Percentiles rank a stretch among this genome's conserved stretches.
Conservation (phyloP, 164 flowering plant genomes). For the Magnolia officinalis region DNA sequence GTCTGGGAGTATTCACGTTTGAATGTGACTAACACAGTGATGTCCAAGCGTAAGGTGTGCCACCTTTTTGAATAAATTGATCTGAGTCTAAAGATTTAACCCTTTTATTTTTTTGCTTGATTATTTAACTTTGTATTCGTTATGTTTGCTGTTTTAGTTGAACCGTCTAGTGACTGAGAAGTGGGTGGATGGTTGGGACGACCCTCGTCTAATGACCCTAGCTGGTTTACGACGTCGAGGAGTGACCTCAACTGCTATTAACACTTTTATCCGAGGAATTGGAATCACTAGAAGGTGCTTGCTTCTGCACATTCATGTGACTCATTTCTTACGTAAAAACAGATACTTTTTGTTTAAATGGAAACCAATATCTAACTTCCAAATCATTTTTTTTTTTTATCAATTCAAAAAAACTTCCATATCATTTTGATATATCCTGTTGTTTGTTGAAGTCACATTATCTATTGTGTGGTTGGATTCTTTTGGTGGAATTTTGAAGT, state of each 20-base stretch:
- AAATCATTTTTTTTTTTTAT: no score
- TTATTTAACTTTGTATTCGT: background rate
- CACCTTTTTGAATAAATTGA: background rate
- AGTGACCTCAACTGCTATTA: constrained; percentile 77
- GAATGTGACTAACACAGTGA: constrained; percentile 85
- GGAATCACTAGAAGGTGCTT: constrained; percentile 89
- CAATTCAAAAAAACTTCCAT: background rate
- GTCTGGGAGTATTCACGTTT: constrained; percentile 98
- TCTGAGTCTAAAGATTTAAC: background rate
- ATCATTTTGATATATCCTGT: background rate
- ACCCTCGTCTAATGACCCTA: constrained; percentile 94
- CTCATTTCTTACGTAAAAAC: background rate
- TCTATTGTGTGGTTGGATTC: background rate
- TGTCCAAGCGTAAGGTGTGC: constrained; percentile 97
- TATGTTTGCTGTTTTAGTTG: constrained; percentile 42
- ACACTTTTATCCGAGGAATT: constrained; percentile 84
- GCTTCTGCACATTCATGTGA: background rate
- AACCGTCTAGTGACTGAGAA: constrained; percentile 84
- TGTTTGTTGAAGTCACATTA: background rate
- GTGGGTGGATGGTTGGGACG: constrained; percentile 99
- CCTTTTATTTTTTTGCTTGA: background rate
- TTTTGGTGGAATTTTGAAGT: background rate
- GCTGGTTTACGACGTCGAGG: constrained; percentile 96
- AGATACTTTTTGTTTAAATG: background rate
- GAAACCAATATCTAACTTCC: background rate